Percentiles rank a stretch among this genome's conserved stretches.
phyloP scores from a whole-genome alignment of 2,329 filamentous ascomycete genomes.

The Fusarium azukiicola region DNA sequence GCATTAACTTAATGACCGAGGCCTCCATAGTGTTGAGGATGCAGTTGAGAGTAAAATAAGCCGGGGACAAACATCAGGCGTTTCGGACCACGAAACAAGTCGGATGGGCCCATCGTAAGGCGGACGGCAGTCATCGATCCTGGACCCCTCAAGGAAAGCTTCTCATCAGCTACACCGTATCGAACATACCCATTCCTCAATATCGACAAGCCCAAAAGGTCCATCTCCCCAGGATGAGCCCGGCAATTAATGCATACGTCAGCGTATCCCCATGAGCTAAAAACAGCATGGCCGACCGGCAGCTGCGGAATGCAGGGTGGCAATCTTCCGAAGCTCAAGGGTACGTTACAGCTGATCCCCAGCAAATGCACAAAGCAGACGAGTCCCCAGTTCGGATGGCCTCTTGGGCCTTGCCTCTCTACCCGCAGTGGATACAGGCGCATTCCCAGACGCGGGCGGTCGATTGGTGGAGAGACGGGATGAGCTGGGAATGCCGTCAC shows the following conservation, averaged over 20 bases:
- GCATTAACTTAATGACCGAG: slow-evolving; percentile 5
- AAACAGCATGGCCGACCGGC: slow-evolving; percentile 10
- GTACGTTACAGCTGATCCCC: slow-evolving; percentile 22
- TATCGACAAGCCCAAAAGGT: not conserved
- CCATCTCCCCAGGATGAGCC: slow-evolving; percentile 6
- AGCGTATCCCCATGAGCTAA: slow-evolving; percentile 5
- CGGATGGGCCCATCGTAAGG: not conserved
- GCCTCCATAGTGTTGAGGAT: slow-evolving; percentile 10
- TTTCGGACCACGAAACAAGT: not conserved
- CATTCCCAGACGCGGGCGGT: not conserved
- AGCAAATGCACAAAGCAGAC: slow-evolving; percentile 8
- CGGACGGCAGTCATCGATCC: slow-evolving; percentile 1
- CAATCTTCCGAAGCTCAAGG: not conserved
- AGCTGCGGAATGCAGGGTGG: slow-evolving; percentile 10
- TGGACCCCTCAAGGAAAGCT: not conserved
- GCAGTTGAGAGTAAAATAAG: not conserved
- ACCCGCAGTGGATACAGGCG: not conserved
- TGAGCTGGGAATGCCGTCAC: slow-evolving; percentile 1
- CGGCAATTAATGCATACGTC: slow-evolving; percentile 12
- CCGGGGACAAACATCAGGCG: not conserved
- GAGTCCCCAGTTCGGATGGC: not conserved
- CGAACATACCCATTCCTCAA: slow-evolving; percentile 3
- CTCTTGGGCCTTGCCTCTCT: not conserved
- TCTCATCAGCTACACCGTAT: not conserved
- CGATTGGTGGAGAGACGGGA: not conserved